Conservation (phyloP, 345 rosid genomes). For the Gossypium turneri region DNA sequence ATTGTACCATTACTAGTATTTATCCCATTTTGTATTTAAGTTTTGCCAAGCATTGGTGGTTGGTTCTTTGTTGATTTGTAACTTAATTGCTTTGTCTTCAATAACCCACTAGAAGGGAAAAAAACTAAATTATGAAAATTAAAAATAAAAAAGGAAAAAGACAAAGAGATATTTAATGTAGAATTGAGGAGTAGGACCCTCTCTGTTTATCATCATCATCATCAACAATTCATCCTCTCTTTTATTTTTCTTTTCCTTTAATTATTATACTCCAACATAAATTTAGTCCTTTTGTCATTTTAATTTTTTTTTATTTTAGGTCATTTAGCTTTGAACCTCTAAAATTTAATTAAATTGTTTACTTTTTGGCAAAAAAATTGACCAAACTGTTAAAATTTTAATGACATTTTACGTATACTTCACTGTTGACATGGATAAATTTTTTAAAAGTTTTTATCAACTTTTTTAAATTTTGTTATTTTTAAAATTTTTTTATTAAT, state of each 20-base stretch:
- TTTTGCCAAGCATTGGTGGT: conserved; percentile 36
- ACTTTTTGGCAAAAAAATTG: too few relatives aligned
- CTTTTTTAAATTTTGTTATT: too few relatives aligned
- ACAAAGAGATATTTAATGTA: conserved; percentile 51
- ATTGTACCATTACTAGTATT: too few relatives aligned
- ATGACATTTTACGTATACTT: too few relatives aligned
- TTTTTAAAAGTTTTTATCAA: too few relatives aligned
- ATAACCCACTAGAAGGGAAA: conserved; percentile 35
- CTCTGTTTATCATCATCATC: conserved; percentile 32
- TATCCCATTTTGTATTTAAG: background rate
- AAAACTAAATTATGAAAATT: conserved; percentile 14
- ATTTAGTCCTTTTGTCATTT: background rate
- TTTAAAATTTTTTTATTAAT: too few relatives aligned
- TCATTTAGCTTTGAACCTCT: too few relatives aligned
- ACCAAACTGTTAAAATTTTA: too few relatives aligned
- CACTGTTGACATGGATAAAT: too few relatives aligned
- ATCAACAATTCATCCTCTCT: conserved; percentile 11
- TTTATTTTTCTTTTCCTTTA: conserved; percentile 6
- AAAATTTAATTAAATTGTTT: too few relatives aligned
- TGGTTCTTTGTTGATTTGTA: conserved; percentile 34
- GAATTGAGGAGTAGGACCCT: conserved; percentile 32
- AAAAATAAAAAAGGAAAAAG: conserved; percentile 22
- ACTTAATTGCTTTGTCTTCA: conserved; percentile 60
- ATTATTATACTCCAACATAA: too few relatives aligned
- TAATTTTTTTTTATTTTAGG: too few relatives aligned